Conservation (phyloP, 345 rosid species). For the Arabis hirsuta region DNA sequence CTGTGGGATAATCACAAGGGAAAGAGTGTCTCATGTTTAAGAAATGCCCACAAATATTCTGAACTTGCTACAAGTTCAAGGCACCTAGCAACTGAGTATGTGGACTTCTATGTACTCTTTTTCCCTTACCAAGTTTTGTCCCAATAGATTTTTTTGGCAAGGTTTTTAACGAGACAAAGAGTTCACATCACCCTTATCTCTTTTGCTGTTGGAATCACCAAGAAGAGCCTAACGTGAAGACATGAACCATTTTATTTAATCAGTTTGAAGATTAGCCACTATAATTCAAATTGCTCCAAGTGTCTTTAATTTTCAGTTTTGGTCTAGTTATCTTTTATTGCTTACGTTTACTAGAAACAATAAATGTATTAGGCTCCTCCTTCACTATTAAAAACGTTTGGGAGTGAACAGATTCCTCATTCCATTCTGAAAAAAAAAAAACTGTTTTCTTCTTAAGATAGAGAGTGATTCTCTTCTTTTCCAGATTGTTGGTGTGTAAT, state of each 20-base stretch:
- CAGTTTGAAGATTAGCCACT: not conserved
- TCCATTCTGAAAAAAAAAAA: not conserved
- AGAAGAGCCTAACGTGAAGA: no score
- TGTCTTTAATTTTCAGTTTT: not conserved
- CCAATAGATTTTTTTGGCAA: not conserved
- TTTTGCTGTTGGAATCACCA: not conserved
- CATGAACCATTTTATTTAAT: no score
- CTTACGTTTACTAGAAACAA: not conserved
- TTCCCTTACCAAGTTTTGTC: not conserved
- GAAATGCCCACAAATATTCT: no score
- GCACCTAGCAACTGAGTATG: no score
- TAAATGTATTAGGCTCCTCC: not conserved
- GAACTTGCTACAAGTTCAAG: no score
- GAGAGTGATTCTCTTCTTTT: not conserved
- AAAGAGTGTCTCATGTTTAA: no score
- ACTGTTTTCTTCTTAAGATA: no score
- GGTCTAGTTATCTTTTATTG: not conserved
- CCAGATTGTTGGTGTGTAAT: not conserved
- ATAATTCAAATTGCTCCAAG: not conserved
- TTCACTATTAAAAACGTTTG: not conserved
- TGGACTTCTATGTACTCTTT: no score
- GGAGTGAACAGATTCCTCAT: not conserved
- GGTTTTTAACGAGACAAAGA: not conserved
- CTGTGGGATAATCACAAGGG: no score
- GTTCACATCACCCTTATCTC: not conserved